Percentiles rank a stretch among this genome's conserved stretches.
Evolutionary conservation across 208 protist species (phyloP).

Genomic region (Wallacemonas sp.): DNA sequence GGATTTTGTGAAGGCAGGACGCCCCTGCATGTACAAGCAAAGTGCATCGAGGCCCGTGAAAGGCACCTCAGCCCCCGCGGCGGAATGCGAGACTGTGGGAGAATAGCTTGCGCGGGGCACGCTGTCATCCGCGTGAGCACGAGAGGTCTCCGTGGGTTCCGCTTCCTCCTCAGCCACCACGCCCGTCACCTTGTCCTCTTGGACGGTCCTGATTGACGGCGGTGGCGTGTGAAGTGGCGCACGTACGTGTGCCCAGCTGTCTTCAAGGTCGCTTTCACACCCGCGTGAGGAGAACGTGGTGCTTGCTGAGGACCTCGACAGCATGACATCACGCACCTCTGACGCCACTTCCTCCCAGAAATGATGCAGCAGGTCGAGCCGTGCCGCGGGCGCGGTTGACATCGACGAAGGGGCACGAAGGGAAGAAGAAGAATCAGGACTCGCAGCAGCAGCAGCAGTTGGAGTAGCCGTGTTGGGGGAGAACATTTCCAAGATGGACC

Average conservation of each 20-base stretch:
- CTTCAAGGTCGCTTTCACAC: not conserved
- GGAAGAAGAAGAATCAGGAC: too few relatives aligned
- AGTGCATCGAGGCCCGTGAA: conserved; percentile 11
- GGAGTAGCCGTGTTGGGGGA: not conserved
- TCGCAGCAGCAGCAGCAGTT: too few relatives aligned
- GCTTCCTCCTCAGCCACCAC: too few relatives aligned
- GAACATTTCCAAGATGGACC: not conserved
- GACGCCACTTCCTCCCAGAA: conserved; percentile 20
- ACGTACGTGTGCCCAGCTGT: not conserved
- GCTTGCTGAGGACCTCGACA: not conserved
- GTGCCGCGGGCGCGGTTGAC: not conserved
- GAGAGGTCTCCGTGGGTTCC: too few relatives aligned
- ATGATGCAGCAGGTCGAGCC: conserved; percentile 1
- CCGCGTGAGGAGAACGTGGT: too few relatives aligned
- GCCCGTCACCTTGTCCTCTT: too few relatives aligned
- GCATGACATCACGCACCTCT: conserved; percentile 9
- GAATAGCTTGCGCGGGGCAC: not conserved
- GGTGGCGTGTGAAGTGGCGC: not conserved
- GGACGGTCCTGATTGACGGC: not conserved
- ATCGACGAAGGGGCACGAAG: not conserved
- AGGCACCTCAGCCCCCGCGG: too few relatives aligned
- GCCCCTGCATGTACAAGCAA: conserved; percentile 9
- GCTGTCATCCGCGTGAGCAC: not conserved
- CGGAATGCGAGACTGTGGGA: not conserved
- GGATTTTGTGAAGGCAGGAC: not conserved